Base-by-base conservation (phyloP, 805 yeast species). In the Wickerhamomyces xylosicus region DNA sequence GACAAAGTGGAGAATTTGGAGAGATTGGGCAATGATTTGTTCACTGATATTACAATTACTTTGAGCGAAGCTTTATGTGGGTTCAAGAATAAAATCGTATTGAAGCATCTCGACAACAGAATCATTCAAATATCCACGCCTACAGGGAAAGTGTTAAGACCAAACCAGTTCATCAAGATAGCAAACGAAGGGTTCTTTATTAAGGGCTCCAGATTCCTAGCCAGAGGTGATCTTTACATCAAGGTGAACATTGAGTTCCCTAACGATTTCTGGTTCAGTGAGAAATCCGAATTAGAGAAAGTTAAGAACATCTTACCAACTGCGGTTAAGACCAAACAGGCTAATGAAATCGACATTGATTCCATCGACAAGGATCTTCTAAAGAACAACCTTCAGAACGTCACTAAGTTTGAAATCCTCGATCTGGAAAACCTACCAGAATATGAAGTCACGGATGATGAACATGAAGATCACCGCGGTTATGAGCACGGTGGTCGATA, bases 51-150 rank as follows among this genome's bases (percentile, higher is more conserved):
- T 31, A 64, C 63, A 7, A 72, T 90, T 31, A 67, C 94, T 2
- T 63, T 90, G 37, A 74, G 74, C 13, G 97, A 90, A 47, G 79
- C 96, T 0, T 64, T 90, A n/a, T 72, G 85, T 42, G 97, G 97
- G 2, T 81, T 89, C 50, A 62, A 71, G 28, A 64, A 78, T 20
- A 70, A 73, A 37, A 69, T 72, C 11, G 64, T 86, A 2, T 62
- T 82, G 9, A 73, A 72, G 46, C 92, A 85, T 46, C 67, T 89
- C 40, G 97, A 92, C 58, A 89, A 81, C 15, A 74, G 97, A 45
- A 72, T 77, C 29, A 58, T 87, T 13, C 71, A 71, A 38, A 55
- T 89, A 13, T 63, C 74, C 1, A 71, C 80, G 0, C 87, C 89
- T 1, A 62, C 69, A 4, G 97, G 97, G 2, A 81, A 80, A 57